Conservation (phyloP, 2,329 filamentous ascomycete species). For the Xylaria sp. region DNA sequence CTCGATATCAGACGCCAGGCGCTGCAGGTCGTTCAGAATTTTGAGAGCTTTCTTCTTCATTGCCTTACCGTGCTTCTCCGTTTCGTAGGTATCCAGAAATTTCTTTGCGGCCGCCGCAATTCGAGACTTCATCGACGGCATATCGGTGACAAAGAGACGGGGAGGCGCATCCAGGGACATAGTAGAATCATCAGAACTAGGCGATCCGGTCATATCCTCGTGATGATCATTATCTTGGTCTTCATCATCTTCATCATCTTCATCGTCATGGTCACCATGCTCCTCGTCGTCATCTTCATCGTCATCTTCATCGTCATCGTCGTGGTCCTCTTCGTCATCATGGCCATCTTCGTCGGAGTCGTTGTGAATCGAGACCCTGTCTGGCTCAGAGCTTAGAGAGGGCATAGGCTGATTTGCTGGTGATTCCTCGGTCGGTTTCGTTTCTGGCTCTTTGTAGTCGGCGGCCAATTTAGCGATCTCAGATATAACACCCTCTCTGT, state of each 20-base stretch:
- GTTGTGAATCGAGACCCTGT: constrained; percentile 55
- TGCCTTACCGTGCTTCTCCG: constrained; percentile 73
- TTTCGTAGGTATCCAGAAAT: constrained; percentile 86
- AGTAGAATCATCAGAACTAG: constrained; percentile 74
- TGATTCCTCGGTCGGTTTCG: constrained; percentile 48
- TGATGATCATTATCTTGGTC: constrained; percentile 60
- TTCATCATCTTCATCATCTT: constrained; percentile 65
- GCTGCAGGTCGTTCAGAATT: constrained; percentile 79
- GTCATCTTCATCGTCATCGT: constrained; percentile 55
- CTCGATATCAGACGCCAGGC: constrained; percentile 77
- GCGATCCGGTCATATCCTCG: constrained; percentile 73
- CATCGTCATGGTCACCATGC: constrained; percentile 63
- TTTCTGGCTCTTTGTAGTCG: constrained; percentile 55
- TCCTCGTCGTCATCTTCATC: constrained; percentile 66
- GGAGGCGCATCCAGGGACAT: constrained; percentile 70
- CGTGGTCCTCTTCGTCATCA: constrained; percentile 27
- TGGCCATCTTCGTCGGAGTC: constrained; percentile 58
- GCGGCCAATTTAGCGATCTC: constrained; percentile 86
- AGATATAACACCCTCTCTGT: constrained; percentile 93
- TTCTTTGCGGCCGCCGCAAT: constrained; percentile 82
- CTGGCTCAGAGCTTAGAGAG: constrained; percentile 52
- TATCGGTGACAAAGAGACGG: constrained; percentile 59
- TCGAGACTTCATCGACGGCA: constrained; percentile 72
- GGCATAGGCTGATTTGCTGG: constrained; percentile 47
- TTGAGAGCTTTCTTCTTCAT: constrained; percentile 83